Base-by-base conservation (phyloP, 2,329 filamentous ascomycete genomes). In the Dactylellina leptospora region DNA sequence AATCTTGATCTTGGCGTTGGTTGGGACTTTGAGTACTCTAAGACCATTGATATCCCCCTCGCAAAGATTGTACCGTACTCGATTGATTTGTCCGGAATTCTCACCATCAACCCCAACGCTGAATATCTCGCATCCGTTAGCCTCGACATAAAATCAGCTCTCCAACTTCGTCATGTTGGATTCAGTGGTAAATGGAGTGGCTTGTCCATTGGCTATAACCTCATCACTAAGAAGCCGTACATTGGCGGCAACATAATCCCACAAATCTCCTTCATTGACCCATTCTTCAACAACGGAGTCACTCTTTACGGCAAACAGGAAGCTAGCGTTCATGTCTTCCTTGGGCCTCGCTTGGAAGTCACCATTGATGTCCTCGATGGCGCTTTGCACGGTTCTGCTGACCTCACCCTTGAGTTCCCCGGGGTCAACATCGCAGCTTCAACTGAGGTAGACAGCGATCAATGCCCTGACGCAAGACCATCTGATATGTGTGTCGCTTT, bases 131-230 rank as follows among this genome's bases (percentile, higher is more conserved):
- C 61, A 1, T 42, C 51, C 9, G 33, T 58, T 4, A 33, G 51
- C n/a, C n/a, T 66, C 2, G 13, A 58, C 11, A 45, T 66, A 25
- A 66, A 66, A 51, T 66, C 61, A 13, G 61, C 61, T 22, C 51
- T 66, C n/a, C 61, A 66, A 25, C 33, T 66, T 20, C n/a, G 25
- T 1, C 6, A 53, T 13, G 16, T 66, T 16, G 61, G 61, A 1
- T 66, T 66, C 42, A 3, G 22, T 1, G 61, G 61, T 6, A 30
- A 27, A 9, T 66, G 51, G 51, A 25, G 40, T 13, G 58, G 20
- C 1, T 30, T 66, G 9, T 58, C 51, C 10, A 48, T 66, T 44
- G 61, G 61, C 5, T 66, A 58, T 30, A 66, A 66, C 20, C 28
- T 66, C 10, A 22, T 66, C 16, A 66, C 61, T 18, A 66, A 66